Evolutionary conservation across 805 yeast genomes (phyloP).

Genomic region (Kregervanrija delftensis): DNA sequence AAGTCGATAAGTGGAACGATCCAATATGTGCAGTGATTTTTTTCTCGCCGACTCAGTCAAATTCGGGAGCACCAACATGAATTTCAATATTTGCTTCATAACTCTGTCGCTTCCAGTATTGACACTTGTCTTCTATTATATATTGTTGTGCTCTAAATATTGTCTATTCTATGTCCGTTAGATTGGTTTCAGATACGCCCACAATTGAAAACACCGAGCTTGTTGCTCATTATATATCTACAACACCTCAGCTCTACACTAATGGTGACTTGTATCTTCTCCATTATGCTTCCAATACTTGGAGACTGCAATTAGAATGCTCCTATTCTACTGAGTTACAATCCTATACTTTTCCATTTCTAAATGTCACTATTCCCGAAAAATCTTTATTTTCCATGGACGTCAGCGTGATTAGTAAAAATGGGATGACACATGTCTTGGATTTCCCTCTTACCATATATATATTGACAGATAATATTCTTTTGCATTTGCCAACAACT

Average conservation of each 20-base stretch:
- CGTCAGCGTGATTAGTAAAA: background rate
- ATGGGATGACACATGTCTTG: constrained; percentile 5
- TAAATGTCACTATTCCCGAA: constrained; percentile 4
- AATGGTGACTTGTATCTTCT: constrained; percentile 12
- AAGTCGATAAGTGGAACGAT: too few species aligned
- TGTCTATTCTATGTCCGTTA: background rate
- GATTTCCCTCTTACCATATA: constrained; percentile 18
- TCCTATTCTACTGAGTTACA: constrained; percentile 3
- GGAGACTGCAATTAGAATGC: constrained; percentile 12
- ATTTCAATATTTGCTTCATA: too few species aligned
- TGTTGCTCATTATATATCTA: constrained; percentile 15
- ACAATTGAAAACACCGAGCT: constrained; percentile 26
- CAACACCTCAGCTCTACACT: constrained; percentile 19
- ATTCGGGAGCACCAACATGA: too few species aligned
- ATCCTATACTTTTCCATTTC: constrained; percentile 4
- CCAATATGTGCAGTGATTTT: too few species aligned
- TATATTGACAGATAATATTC: constrained; percentile 17
- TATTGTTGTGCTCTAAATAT: too few species aligned
- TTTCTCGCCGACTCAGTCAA: too few species aligned
- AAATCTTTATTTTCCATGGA: constrained; percentile 1
- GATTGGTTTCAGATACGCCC: constrained; percentile 19
- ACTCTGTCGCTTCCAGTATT: too few species aligned
- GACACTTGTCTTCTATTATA: too few species aligned
- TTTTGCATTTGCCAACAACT: constrained; percentile 14
- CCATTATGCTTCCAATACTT: constrained; percentile 17